Evolutionary conservation across 495 filamentous ascomycete species (phyloP).

Genomic region (Poronia punctata): DNA sequence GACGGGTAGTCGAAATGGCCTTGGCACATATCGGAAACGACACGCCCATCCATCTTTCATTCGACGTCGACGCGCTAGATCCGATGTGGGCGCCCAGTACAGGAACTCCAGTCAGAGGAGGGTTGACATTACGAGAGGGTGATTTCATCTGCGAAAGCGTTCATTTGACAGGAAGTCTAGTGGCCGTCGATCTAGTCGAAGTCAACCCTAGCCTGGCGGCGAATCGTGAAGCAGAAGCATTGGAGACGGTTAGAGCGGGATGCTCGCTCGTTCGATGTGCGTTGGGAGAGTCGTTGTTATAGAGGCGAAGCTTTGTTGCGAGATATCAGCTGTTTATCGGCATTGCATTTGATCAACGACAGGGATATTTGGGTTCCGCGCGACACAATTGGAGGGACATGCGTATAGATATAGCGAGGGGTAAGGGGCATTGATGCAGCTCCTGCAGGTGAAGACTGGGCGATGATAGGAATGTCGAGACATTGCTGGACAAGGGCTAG

Average conservation of each 20-base stretch:
- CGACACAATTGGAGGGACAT: no score
- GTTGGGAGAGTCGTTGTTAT: slow-evolving; percentile 83
- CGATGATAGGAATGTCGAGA: no score
- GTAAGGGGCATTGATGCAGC: no score
- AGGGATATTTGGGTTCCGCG: no score
- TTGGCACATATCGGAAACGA: slow-evolving; percentile 88
- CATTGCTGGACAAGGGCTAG: no score
- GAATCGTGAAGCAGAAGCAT: slow-evolving; percentile 56
- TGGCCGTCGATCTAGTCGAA: slow-evolving; percentile 92
- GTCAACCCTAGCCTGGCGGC: slow-evolving; percentile 84
- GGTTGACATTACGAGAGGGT: slow-evolving; percentile 88
- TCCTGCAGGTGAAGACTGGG: no score
- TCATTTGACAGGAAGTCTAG: slow-evolving; percentile 81
- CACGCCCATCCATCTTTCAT: slow-evolving; percentile 92
- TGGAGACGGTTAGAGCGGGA: slow-evolving; percentile 83
- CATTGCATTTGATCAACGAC: no score
- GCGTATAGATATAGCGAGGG: no score
- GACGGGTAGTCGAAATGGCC: slow-evolving; percentile 94
- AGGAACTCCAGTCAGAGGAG: slow-evolving; percentile 91
- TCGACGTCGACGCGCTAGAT: slow-evolving; percentile 95
- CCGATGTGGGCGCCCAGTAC: slow-evolving; percentile 95
- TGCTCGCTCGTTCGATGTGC: slow-evolving; percentile 88
- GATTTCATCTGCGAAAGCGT: slow-evolving; percentile 98
- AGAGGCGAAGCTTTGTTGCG: no score
- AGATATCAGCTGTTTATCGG: no score